Base-by-base conservation (phyloP, 805 yeast species). In the Allodekkera sacchari region DNA sequence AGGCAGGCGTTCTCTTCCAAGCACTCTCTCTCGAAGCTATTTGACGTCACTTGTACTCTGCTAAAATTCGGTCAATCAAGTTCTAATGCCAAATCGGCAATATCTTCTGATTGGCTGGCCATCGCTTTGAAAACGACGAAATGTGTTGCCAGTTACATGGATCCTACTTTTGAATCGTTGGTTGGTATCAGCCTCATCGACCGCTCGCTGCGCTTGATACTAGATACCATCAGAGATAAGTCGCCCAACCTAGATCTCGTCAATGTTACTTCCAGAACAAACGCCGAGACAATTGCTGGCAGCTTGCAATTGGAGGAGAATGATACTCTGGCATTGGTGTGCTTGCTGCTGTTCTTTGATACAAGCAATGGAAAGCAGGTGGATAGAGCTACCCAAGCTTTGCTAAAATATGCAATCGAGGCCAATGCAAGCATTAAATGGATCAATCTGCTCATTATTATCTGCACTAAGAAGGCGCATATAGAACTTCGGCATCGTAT, bases 401-500 rank as follows among this genome's bases (percentile, higher is more conserved):
- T 83, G 14, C 58, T 74, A 7, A 52, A 59, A 11, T 71, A 64
- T 42, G 47, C 73, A 25, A 49, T 63, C 38, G 35, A 36, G 7
- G 43, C 49, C n/a, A 31, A 39, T 4, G 33, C 36, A 9, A 53
- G 50, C 15, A 25, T 48, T 10, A 48, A 41, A 25, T 80, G 88
- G 88, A 62, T 71, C 3, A 61, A 68, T 18, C 53, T 63, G 7
- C 59, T 88, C 28, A 57, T 83, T 22, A 78, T 77, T 39, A 61
- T 74, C 39, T 68, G 83, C 36, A 75, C 87, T 6, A 69, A 72
- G 24, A 84, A 88, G 71, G 72, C 84, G 7, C 96, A 53, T 30
- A 55, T 55, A 25, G 60, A 55, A 28, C 34, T 55, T 15, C 43
- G 60, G 22, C 52, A 54, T 25, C 38, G 55, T 31, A 41, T 54